phyloP scores from a whole-genome alignment of 176 grass and related monocot species.

The Eragrostis curvula region DNA sequence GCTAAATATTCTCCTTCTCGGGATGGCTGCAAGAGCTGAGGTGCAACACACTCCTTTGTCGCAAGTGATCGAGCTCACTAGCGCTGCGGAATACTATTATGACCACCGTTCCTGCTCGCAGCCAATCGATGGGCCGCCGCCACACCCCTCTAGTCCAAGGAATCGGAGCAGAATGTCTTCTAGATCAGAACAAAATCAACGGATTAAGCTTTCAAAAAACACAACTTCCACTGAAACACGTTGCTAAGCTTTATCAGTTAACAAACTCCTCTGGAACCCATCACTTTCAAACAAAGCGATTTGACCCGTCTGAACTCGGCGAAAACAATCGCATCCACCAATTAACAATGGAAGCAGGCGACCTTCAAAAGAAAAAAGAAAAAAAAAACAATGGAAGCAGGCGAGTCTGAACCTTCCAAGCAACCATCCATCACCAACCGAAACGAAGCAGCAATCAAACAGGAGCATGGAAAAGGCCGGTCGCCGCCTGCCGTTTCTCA shows the following conservation, averaged over 20 bases:
- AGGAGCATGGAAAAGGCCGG: not conserved
- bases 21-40: too few relatives aligned
- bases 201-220: too few relatives aligned
- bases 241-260: not conserved
- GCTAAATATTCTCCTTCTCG: too few relatives aligned
- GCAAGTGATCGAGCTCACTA: not conserved
- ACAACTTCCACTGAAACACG: not conserved
- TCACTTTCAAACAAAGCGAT: not conserved
- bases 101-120: not conserved
- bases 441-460: not conserved
- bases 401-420: slow-evolving; percentile 48
- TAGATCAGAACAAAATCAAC: slow-evolving; percentile 11
- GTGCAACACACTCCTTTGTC: not conserved
- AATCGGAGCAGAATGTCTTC: not conserved
- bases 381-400: not conserved
- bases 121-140: not conserved
- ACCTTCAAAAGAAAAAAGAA: too few relatives aligned
- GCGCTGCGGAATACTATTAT: not conserved
- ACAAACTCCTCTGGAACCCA: not conserved
- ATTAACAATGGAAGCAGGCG: not conserved
- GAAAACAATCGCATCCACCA: not conserved
- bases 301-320: slow-evolving; percentile 17
- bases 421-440: slow-evolving; percentile 13
- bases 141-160: not conserved
- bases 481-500: not conserved